A percentile compares a stretch with the other conserved stretches of the same genome.
These are phyloP conservation scores for Coprinopsis marcescibilis DNA, from an alignment of 768 basidiomycete species.

Conservation along the genomic window DNA sequence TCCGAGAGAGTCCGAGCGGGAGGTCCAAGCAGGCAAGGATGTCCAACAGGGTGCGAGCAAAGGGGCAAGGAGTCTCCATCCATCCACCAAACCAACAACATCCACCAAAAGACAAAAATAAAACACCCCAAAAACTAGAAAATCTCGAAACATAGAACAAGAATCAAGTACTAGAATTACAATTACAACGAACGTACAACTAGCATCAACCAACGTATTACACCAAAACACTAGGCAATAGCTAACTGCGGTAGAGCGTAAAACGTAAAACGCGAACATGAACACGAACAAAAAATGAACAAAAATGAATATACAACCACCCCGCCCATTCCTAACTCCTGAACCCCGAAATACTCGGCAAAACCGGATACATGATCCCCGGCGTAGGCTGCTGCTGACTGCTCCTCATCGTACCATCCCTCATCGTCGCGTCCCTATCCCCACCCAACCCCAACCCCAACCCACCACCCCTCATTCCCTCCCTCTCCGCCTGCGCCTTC, in stretches of 20 bases:
- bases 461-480: not conserved
- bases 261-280: not conserved
- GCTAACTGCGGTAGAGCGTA: not conserved
- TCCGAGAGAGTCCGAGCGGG: too few relatives aligned
- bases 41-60: not conserved
- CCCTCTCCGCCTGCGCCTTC: not conserved
- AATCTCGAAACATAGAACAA: too few relatives aligned
- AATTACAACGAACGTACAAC: too few relatives aligned
- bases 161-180: too few relatives aligned
- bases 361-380: not conserved
- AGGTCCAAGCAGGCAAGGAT: not conserved
- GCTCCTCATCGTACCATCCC: not conserved
- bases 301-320: not conserved
- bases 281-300: not conserved
- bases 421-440: not conserved
- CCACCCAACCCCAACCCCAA: not conserved
- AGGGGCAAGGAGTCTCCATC: too few relatives aligned
- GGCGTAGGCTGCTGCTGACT: not conserved
- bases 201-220: not conserved
- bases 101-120: too few relatives aligned
- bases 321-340: not conserved
- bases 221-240: not conserved
- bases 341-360: not conserved
- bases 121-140: too few relatives aligned
- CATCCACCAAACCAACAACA: too few relatives aligned